A percentile compares a stretch with the other conserved stretches of the same genome.
phyloP scores from a whole-genome alignment of 768 basidiomycete species.

The Leccinum obscurum region DNA sequence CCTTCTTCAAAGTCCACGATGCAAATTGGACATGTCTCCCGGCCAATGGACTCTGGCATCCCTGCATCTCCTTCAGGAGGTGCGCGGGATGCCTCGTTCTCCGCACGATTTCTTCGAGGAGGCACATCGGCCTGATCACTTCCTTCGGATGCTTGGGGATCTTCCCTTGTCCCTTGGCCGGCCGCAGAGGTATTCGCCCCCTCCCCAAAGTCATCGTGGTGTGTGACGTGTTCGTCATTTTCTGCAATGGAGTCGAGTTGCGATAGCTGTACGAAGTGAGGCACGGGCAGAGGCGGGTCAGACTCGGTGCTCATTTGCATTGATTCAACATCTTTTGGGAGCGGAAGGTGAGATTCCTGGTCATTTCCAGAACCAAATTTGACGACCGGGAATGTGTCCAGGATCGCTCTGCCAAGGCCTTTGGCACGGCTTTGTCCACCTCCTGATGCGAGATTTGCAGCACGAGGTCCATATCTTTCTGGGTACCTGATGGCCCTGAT shows the following conservation, averaged over 20 bases:
- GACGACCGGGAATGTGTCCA: constrained; percentile 94
- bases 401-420: constrained; percentile 89
- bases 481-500: constrained; percentile 86
- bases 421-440: constrained; percentile 66
- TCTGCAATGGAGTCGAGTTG: constrained; percentile 5
- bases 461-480: constrained; percentile 85
- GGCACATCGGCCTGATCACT: constrained; percentile 5
- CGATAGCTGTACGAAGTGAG: constrained; percentile 13
- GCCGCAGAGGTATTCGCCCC: neutral
- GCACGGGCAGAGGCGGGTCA: neutral
- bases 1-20: constrained; percentile 93
- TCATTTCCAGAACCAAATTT: constrained; percentile 59
- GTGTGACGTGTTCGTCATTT: neutral
- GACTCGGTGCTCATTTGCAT: constrained; percentile 1
- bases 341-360: constrained; percentile 11
- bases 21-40: constrained; percentile 93
- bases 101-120: neutral
- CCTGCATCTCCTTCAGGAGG: constrained; percentile 38
- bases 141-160: constrained; percentile 5
- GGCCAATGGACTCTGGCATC: constrained; percentile 67
- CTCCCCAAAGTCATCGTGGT: neutral
- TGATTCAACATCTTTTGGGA: constrained; percentile 36
- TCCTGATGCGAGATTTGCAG: constrained; percentile 30
- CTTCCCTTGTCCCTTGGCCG: constrained; percentile 1
- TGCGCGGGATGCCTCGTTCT: neutral